Evolutionary conservation across 1,139 yeast genomes (phyloP).

Genomic region (Nakaseomyces sp.): DNA sequence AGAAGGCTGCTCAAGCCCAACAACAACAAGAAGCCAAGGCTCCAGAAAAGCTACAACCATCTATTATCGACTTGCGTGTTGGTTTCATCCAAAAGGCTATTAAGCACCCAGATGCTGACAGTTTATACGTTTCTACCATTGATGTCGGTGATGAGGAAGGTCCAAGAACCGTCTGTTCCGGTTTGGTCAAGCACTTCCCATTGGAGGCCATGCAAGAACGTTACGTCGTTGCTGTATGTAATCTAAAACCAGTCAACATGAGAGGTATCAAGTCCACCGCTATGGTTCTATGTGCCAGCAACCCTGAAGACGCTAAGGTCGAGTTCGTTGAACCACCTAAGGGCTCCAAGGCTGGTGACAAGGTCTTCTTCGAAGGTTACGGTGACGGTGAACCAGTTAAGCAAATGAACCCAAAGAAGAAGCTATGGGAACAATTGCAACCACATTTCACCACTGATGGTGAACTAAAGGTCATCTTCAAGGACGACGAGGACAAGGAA

Average conservation of each 20-base stretch:
- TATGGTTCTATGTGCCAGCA: conserved; percentile 93
- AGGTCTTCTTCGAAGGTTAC: conserved; percentile 85
- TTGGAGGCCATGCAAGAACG: conserved; percentile 78
- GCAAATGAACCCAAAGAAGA: conserved; percentile 95
- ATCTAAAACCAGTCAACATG: conserved; percentile 86
- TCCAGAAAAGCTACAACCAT: conserved; percentile 60
- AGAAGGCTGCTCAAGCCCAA: conserved; percentile 58
- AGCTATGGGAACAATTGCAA: conserved; percentile 92
- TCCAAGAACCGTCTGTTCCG: conserved; percentile 97
- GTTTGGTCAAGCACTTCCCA: conserved; percentile 70
- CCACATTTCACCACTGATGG: conserved; percentile 81
- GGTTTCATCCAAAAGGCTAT: conserved; percentile 95
- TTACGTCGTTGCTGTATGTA: conserved; percentile 73
- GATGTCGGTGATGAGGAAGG: conserved; percentile 94
- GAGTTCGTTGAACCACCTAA: conserved; percentile 94
- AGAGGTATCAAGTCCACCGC: conserved; percentile 92
- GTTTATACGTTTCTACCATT: conserved; percentile 90
- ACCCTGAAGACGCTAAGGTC: conserved; percentile 43
- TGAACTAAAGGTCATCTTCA: conserved; percentile 66
- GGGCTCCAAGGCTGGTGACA: conserved; percentile 94
- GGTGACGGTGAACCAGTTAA: conserved; percentile 77
- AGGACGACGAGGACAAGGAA: conserved; percentile 56
- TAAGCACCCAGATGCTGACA: conserved; percentile 96
- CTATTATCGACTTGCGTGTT: conserved; percentile 84
- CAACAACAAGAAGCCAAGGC: conserved; percentile 48